A percentile compares a stretch with the other conserved stretches of the same genome.
Evolutionary conservation across 495 filamentous ascomycete genomes (phyloP).

Genomic region (Apiosordaria backusii): DNA sequence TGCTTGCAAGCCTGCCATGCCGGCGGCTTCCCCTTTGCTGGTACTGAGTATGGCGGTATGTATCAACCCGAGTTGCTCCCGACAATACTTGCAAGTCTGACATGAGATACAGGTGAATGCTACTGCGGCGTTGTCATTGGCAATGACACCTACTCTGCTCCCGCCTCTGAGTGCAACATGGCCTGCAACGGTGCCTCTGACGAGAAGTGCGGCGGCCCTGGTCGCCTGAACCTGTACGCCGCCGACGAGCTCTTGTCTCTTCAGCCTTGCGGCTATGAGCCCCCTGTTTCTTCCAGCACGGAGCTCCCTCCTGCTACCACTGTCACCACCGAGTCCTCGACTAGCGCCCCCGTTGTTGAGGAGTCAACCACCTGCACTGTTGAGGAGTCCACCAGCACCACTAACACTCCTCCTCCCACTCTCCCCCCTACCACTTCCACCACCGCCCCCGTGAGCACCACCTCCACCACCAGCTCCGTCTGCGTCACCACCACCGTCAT

Average conservation of each 20-base stretch:
- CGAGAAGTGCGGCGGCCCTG: constrained; percentile 46
- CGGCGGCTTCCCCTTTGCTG: constrained; percentile 49
- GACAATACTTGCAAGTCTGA: constrained; percentile 12
- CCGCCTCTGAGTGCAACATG: constrained; percentile 41
- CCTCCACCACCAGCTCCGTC: constrained; percentile 38
- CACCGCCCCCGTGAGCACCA: constrained; percentile 18
- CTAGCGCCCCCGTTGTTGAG: neutral
- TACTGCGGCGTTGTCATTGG: constrained; percentile 48
- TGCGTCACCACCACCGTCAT: constrained; percentile 40
- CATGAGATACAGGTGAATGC: constrained; percentile 32
- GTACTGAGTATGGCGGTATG: constrained; percentile 48
- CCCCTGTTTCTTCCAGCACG: constrained; percentile 22
- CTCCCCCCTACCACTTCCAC: constrained; percentile 23
- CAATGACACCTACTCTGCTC: constrained; percentile 43
- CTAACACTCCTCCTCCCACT: constrained; percentile 18
- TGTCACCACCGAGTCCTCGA: constrained; percentile 19
- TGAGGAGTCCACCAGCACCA: constrained; percentile 13
- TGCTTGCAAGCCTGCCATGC: constrained; percentile 47
- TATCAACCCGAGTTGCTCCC: constrained; percentile 20
- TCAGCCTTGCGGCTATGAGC: constrained; percentile 43
- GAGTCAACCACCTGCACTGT: neutral
- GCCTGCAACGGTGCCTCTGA: constrained; percentile 46
- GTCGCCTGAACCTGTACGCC: constrained; percentile 45
- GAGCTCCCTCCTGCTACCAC: constrained; percentile 14
- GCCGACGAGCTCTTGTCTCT: constrained; percentile 41